These are phyloP conservation scores for Neonectria coccinea DNA, from an alignment of 2,329 filamentous ascomycete genomes.

Conservation along the genomic window DNA sequence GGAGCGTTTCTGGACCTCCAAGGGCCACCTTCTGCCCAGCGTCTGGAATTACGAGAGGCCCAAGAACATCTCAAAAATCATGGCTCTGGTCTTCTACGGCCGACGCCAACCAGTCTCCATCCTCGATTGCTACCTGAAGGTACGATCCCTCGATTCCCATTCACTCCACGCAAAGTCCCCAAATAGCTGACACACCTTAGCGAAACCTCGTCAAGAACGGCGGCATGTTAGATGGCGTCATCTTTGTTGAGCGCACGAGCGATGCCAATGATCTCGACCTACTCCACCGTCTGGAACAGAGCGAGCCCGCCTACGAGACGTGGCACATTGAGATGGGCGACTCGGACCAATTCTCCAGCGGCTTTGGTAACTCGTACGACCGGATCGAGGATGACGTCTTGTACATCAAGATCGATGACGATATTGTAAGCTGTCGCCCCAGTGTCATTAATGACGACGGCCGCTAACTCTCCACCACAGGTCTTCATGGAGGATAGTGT, in stretches of 20 bases:
- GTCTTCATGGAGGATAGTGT: conserved; percentile 53
- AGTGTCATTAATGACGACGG: neutral
- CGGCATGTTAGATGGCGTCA: conserved; percentile 58
- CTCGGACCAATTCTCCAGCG: conserved; percentile 45
- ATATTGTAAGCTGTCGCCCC: conserved; percentile 49
- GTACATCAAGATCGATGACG: conserved; percentile 54
- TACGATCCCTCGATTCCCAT: conserved; percentile 32
- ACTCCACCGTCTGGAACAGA: conserved; percentile 53
- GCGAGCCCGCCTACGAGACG: conserved; percentile 53
- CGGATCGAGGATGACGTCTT: conserved; percentile 60
- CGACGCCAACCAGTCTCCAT: conserved; percentile 58
- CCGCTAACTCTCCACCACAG: conserved; percentile 35
- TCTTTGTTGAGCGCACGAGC: conserved; percentile 58
- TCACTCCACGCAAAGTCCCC: neutral
- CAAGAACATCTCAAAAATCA: conserved; percentile 48
- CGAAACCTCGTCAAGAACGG: conserved; percentile 59
- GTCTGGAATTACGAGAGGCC: conserved; percentile 38
- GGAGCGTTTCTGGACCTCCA: conserved; percentile 42
- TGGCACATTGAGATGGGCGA: conserved; percentile 51
- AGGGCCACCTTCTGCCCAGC: conserved; percentile 34
- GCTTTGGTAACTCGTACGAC: conserved; percentile 56
- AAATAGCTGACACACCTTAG: conserved; percentile 35
- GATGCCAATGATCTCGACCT: conserved; percentile 54
- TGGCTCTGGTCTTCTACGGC: conserved; percentile 61
- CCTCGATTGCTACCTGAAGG: conserved; percentile 60